phyloP scores from a whole-genome alignment of 306 rosid species.

The Gillenia trifoliata region DNA sequence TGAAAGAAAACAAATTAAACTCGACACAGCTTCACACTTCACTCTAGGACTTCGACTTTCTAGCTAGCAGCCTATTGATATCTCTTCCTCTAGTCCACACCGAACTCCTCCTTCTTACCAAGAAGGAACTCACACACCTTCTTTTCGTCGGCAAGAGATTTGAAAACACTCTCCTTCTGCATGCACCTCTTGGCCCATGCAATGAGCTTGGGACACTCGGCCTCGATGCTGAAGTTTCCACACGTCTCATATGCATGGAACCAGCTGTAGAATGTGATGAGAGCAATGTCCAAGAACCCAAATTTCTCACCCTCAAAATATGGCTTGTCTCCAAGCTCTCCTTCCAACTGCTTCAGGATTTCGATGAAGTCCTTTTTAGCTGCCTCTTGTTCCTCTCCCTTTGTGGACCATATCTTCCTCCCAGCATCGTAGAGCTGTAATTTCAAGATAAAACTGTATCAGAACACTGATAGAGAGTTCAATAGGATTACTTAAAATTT shows the following conservation, averaged over 20 bases:
- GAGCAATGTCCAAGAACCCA: slow-evolving; percentile 32
- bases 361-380: slow-evolving; percentile 14
- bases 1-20: too few species aligned
- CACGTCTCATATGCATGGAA: slow-evolving; percentile 8
- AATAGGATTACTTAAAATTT: too few species aligned
- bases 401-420: slow-evolving; percentile 19
- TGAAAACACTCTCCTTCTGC: slow-evolving; percentile 18
- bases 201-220: slow-evolving; percentile 10
- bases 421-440: slow-evolving; percentile 24
- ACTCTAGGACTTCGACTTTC: too few species aligned
- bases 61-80: too few species aligned
- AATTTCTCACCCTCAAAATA: slow-evolving; percentile 22
- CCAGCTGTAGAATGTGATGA: slow-evolving; percentile 16
- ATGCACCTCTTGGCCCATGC: slow-evolving; percentile 13
- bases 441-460: background rate
- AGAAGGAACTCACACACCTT: slow-evolving; percentile 22
- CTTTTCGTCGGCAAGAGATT: slow-evolving; percentile 22
- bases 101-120: slow-evolving; percentile 1
- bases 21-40: too few species aligned
- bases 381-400: slow-evolving; percentile 26
- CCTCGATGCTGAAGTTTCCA: slow-evolving; percentile 14
- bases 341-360: slow-evolving; percentile 11
- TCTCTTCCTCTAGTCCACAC: background rate
- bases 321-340: slow-evolving; percentile 28
- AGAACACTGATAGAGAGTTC: too few species aligned